Percentiles rank a stretch among this genome's conserved stretches.
Conservation (phyloP, 2,329 filamentous ascomycete species). For the Pseudopyricularia cyperi region DNA sequence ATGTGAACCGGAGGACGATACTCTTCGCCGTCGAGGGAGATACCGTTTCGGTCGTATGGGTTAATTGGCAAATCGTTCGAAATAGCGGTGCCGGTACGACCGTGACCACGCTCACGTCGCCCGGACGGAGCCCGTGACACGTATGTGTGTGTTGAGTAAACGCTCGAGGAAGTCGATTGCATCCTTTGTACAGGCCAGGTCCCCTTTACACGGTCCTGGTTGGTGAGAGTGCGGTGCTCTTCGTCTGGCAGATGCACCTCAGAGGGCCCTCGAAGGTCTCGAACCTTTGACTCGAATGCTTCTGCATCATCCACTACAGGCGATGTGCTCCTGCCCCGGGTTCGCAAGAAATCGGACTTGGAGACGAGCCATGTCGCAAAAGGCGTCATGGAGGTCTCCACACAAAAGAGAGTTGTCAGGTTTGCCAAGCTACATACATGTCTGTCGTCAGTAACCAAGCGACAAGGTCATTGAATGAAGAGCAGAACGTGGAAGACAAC, state of each 20-base stretch:
- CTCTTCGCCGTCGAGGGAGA: neutral
- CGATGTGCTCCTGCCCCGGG: neutral
- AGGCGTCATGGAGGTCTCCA: conserved; percentile 1
- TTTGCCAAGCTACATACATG: neutral
- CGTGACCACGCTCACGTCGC: neutral
- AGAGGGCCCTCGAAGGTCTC: neutral
- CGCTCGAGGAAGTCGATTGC: neutral
- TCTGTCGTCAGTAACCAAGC: neutral
- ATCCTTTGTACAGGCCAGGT: neutral
- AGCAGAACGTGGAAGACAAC: conserved; percentile 1
- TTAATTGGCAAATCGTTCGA: neutral
- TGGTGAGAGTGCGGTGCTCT: neutral
- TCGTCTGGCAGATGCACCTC: neutral
- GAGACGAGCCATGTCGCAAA: conserved; percentile 1
- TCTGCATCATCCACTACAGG: neutral
- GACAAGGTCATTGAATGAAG: neutral
- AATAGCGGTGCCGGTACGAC: neutral
- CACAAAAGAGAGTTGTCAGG: neutral
- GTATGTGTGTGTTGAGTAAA: neutral
- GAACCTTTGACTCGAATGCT: neutral
- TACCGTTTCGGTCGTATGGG: neutral
- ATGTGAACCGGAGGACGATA: neutral
- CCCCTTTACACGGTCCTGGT: neutral
- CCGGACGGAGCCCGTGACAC: neutral
- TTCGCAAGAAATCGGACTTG: neutral